Evolutionary conservation across 2,329 filamentous ascomycete genomes (phyloP).

Genomic region (Tolypocladium sp.): DNA sequence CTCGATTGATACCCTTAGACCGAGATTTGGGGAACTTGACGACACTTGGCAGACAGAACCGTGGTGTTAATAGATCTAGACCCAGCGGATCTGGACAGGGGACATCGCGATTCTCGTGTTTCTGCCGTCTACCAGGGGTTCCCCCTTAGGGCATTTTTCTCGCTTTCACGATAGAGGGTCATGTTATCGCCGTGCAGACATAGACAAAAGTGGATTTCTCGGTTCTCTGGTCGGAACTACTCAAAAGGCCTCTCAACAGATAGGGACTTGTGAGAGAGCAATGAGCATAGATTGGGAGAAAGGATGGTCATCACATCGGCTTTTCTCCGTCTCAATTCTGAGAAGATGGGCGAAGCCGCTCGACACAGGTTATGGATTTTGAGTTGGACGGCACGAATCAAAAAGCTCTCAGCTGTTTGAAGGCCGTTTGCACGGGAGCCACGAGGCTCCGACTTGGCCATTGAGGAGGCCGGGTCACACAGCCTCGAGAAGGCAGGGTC

Average conservation of each 20-base stretch:
- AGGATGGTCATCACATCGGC: constrained; percentile 21
- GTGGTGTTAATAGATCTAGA: constrained; percentile 25
- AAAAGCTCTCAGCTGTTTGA: constrained; percentile 13
- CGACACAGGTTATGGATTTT: constrained; percentile 28
- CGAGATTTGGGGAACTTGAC: constrained; percentile 29
- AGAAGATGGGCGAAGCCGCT: constrained; percentile 28
- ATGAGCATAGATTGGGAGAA: constrained; percentile 22
- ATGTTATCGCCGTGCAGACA: constrained; percentile 37
- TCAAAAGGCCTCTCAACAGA: constrained; percentile 22
- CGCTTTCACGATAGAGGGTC: constrained; percentile 34
- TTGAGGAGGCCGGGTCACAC: constrained; percentile 11
- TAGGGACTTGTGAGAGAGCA: constrained; percentile 21
- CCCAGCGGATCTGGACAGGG: constrained; percentile 22
- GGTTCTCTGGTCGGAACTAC: constrained; percentile 41
- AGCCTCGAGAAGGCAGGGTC: constrained; percentile 4
- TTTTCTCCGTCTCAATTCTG: constrained; percentile 23
- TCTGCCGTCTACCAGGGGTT: constrained; percentile 27
- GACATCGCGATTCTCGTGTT: constrained; percentile 26
- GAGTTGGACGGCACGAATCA: constrained; percentile 22
- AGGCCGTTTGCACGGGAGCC: constrained; percentile 4
- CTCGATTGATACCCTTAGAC: constrained; percentile 37
- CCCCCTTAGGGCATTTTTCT: constrained; percentile 28
- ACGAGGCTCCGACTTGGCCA: constrained; percentile 19
- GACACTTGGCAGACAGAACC: constrained; percentile 27
- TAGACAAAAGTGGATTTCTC: constrained; percentile 63